Conservation (phyloP, 129 eudicot genomes). For the Escallonia herrerae region DNA sequence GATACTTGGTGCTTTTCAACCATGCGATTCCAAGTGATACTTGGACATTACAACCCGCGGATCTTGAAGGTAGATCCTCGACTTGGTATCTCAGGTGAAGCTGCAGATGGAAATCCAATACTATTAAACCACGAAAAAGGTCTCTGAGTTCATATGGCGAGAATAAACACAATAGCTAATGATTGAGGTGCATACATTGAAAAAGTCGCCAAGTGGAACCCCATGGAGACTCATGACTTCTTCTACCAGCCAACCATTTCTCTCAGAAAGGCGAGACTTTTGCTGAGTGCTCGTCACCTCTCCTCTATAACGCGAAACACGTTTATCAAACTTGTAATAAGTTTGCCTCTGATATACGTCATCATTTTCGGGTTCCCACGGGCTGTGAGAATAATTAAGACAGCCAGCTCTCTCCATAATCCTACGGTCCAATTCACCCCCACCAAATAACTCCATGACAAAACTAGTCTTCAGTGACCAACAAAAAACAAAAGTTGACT, state of each 20-base stretch:
- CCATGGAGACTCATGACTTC: slow-evolving; percentile 96
- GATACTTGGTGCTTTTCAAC: slow-evolving; percentile 75
- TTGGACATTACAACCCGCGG: slow-evolving; percentile 66
- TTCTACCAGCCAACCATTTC: slow-evolving; percentile 86
- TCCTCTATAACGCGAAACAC: slow-evolving; percentile 77
- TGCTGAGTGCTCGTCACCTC: slow-evolving; percentile 94
- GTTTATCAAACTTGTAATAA: slow-evolving; percentile 67
- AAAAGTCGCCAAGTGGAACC: slow-evolving; percentile 88
- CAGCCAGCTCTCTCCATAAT: slow-evolving; percentile 89
- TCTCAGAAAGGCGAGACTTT: slow-evolving; percentile 62
- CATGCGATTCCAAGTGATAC: slow-evolving; percentile 79
- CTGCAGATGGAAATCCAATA: slow-evolving; percentile 32
- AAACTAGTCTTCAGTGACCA: slow-evolving; percentile 51
- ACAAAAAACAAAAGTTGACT: slow-evolving; percentile 1
- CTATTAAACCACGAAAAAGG: no score
- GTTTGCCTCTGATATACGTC: slow-evolving; percentile 84
- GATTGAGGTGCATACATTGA: slow-evolving; percentile 46
- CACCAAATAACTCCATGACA: slow-evolving; percentile 85
- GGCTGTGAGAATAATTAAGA: slow-evolving; percentile 75
- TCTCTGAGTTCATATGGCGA: no score
- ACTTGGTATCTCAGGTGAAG: slow-evolving; percentile 80
- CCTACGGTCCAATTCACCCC: slow-evolving; percentile 65
- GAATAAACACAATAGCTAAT: not conserved
- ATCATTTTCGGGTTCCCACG: slow-evolving; percentile 82
- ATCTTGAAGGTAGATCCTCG: slow-evolving; percentile 62